Evolutionary conservation across 805 yeast species (phyloP).

Genomic region (Yarrowia alimentaria): DNA sequence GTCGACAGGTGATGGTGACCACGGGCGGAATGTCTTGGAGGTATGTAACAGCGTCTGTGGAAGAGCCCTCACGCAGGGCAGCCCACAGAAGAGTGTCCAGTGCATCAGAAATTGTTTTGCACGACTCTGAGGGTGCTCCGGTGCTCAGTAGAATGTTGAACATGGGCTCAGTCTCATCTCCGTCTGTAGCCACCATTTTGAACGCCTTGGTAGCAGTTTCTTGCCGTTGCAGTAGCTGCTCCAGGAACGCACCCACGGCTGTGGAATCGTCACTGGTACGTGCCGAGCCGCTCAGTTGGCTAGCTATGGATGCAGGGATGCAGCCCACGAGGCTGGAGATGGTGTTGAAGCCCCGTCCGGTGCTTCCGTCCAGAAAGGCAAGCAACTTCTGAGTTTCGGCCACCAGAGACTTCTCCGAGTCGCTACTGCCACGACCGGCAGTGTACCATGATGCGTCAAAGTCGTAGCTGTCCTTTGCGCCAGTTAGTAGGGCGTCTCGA

Average conservation of each 20-base stretch:
- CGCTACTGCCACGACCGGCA: slow-evolving; percentile 29
- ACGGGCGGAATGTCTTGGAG: slow-evolving; percentile 33
- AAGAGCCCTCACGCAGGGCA: slow-evolving; percentile 25
- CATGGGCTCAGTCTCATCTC: slow-evolving; percentile 26
- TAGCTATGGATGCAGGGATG: slow-evolving; percentile 10
- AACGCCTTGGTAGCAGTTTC: background rate
- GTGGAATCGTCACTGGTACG: slow-evolving; percentile 30
- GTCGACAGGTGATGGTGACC: slow-evolving; percentile 31
- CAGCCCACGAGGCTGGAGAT: slow-evolving; percentile 28
- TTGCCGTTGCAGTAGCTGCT: slow-evolving; percentile 24
- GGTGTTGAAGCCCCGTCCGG: slow-evolving; percentile 34
- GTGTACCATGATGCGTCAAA: slow-evolving; percentile 37
- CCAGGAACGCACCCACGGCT: slow-evolving; percentile 30
- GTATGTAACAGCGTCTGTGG: slow-evolving; percentile 28
- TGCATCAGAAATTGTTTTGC: slow-evolving; percentile 32
- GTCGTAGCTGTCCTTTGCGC: slow-evolving; percentile 33
- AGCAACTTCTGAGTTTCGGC: slow-evolving; percentile 37
- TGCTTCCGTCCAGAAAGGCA: slow-evolving; percentile 38
- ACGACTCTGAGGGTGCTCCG: slow-evolving; percentile 21
- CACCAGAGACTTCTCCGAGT: slow-evolving; percentile 31
- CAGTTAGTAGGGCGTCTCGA: slow-evolving; percentile 35
- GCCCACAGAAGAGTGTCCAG: slow-evolving; percentile 34
- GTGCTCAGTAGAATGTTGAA: slow-evolving; percentile 4
- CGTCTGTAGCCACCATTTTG: slow-evolving; percentile 27
- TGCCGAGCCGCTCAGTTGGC: slow-evolving; percentile 12